These are phyloP conservation scores for Penicillium coprophilum DNA, from an alignment of 495 filamentous ascomycete species.

Conservation along the genomic window DNA sequence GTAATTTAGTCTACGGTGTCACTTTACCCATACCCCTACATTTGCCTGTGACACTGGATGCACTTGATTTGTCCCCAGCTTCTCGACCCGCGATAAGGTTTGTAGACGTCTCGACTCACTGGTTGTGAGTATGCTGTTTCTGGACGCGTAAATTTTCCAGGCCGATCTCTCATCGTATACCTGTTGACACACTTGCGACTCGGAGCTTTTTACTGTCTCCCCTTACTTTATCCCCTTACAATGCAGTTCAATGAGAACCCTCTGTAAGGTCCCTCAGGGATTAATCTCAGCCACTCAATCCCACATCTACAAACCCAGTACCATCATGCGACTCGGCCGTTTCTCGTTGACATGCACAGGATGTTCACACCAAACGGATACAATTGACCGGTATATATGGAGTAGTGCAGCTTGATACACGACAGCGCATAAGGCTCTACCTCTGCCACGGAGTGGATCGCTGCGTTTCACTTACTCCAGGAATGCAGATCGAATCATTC, in stretches of 20 bases:
- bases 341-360: conserved; percentile 15
- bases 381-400: conserved; percentile 2
- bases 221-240: conserved; percentile 27
- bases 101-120: conserved; percentile 20
- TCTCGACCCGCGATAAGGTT: conserved; percentile 28
- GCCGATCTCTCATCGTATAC: neutral
- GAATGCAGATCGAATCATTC: conserved; percentile 5
- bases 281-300: conserved; percentile 21
- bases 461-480: neutral
- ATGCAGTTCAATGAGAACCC: neutral
- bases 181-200: conserved; percentile 10
- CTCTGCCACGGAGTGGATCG: neutral
- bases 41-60: conserved; percentile 21
- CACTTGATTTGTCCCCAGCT: conserved; percentile 23
- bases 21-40: conserved; percentile 3
- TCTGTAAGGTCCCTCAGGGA: conserved; percentile 16
- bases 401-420: neutral
- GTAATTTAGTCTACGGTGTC: neutral
- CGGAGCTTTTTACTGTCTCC: conserved; percentile 17
- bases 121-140: conserved; percentile 4
- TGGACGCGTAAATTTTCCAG: neutral
- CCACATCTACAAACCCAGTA: neutral
- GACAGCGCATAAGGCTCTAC: neutral
- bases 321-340: conserved; percentile 27
- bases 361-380: conserved; percentile 4